Base-by-base conservation (phyloP, 208 protist genomes). In the Trypanosoma mega region DNA sequence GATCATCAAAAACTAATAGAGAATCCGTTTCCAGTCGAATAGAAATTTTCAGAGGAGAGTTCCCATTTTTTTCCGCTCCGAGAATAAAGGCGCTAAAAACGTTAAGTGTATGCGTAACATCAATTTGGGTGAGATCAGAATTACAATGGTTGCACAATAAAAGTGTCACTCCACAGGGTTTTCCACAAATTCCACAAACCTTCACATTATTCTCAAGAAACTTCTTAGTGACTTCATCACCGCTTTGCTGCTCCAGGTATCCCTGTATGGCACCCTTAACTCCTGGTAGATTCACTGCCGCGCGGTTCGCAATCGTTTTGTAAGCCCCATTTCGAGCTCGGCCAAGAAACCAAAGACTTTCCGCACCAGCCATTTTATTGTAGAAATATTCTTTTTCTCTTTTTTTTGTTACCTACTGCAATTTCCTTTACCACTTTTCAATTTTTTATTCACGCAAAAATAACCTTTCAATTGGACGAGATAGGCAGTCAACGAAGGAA, bases 1-100 rank as follows among this genome's bases (percentile, higher is more conserved):
- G 45, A 53, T 63, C 45, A 39, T 63, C 56, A 53, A 63, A 63
- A 23, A 63, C 56, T 20, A 63, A 20, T 12, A 27, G 9, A 51
- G 45, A 53, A 11, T 53, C 45, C 29, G 45, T 63, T 44, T 63
- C 56, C 27, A 53, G 18, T 0, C 56, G 29, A 63, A 63, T 50
- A 43, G 45, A 63, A 51, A 63, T 53, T 53, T 33, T 43, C 2
- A 52, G 56, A 44, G 56, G 29, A 53, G 52, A 63, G 6, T 11
- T 23, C 11, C 45, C 56, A 53, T 45, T 63, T 14, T 44, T 43
- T 44, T 53, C 56, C 18, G 52, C 39, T 45, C 56, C 56, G 31
- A 52, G 18, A 4, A 63, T 53, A 63, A 63, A 52, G 2, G 56
- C 56, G 20, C 5, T 52, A 30, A 52, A 63, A 41, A 63, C 11